These are phyloP conservation scores for Funneliformis caledonium DNA, from an alignment of 371 early-diverging fungal genomes.

Conservation along the genomic window DNA sequence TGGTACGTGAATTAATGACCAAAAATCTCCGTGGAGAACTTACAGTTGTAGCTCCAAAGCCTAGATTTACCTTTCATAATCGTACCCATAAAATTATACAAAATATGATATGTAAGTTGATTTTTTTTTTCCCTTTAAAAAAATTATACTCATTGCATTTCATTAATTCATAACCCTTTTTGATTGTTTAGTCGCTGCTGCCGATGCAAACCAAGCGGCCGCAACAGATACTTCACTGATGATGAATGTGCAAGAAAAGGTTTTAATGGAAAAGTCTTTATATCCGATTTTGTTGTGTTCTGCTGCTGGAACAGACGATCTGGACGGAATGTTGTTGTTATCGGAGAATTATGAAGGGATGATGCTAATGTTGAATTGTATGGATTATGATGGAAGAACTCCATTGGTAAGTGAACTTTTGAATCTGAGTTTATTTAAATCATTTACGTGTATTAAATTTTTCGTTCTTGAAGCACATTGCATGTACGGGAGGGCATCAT, in stretches of 20 bases:
- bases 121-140: background rate
- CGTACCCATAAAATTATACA: conserved; percentile 59
- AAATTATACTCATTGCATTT: background rate
- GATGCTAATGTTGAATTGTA: conserved; percentile 67
- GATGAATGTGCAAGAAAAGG: conserved; percentile 58
- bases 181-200: background rate
- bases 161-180: background rate
- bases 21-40: conserved; percentile 93
- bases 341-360: conserved; percentile 53
- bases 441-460: background rate
- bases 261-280: conserved; percentile 74
- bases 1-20: conserved; percentile 80
- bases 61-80: conserved; percentile 59
- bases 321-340: conserved; percentile 74
- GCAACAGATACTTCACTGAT: conserved; percentile 23
- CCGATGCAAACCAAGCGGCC: background rate
- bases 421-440: background rate
- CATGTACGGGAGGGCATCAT: conserved; percentile 77
- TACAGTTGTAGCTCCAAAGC: conserved; percentile 70
- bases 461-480: conserved; percentile 65
- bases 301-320: conserved; percentile 84
- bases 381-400: conserved; percentile 88
- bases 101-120: conserved; percentile 49
- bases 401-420: conserved; percentile 53
- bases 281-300: conserved; percentile 88